Conservation (phyloP, 306 rosid species). For the Arachis hypogaea region DNA sequence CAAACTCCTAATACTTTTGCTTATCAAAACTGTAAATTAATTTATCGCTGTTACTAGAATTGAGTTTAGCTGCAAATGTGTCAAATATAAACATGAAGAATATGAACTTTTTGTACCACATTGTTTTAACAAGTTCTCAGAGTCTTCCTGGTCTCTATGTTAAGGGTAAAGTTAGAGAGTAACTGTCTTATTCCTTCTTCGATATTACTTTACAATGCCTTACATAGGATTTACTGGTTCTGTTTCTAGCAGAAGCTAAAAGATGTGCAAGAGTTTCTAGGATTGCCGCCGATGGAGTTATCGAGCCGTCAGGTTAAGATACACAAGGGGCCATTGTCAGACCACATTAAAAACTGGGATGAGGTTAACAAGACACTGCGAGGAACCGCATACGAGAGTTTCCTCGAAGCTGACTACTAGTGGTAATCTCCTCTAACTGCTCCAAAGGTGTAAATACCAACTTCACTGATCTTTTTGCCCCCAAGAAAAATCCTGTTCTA, state of each 20-base stretch:
- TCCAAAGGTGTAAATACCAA: constrained; percentile 58
- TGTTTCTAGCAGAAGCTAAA: constrained; percentile 67
- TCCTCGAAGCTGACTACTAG: constrained; percentile 70
- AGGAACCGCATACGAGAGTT: constrained; percentile 74
- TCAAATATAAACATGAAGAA: not conserved
- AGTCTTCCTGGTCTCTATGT: constrained; percentile 1
- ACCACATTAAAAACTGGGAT: constrained; percentile 83
- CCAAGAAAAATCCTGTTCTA: constrained; percentile 37
- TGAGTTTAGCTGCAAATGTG: constrained; percentile 7
- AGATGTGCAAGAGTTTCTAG: constrained; percentile 71
- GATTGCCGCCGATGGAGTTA: constrained; percentile 69
- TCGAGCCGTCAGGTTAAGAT: constrained; percentile 85
- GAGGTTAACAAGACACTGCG: constrained; percentile 69
- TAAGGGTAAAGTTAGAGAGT: not conserved
- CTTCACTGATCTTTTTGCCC: constrained; percentile 46
- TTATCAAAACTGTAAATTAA: not conserved
- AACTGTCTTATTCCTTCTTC: not conserved
- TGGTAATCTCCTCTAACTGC: constrained; percentile 42
- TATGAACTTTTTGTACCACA: not conserved
- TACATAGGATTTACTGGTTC: constrained; percentile 6
- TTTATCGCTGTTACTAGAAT: not conserved
- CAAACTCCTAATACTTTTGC: not conserved
- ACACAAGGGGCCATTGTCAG: constrained; percentile 71
- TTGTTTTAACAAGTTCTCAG: not conserved
- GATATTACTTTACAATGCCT: not conserved